Evolutionary conservation across 73 alveolate species (phyloP).

Genomic region (Paramecium tetraurelia): DNA sequence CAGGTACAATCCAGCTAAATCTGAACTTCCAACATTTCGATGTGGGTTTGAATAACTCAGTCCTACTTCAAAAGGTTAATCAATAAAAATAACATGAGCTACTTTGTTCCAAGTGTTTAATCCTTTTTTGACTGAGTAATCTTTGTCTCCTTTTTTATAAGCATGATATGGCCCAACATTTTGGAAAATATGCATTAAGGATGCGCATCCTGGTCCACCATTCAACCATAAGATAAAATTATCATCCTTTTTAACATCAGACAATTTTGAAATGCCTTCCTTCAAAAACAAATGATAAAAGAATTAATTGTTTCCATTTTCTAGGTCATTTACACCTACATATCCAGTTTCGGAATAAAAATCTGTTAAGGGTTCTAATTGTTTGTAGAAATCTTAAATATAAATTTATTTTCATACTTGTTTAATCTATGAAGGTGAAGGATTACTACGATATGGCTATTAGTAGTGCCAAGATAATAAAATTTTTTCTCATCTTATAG

Average conservation of each 20-base stretch:
- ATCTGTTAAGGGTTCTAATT: neutral
- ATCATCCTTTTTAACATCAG: neutral
- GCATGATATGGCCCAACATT: conserved; percentile 14
- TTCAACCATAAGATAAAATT: neutral
- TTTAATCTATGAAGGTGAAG: neutral
- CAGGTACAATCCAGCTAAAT: neutral
- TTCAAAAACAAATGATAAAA: conserved; percentile 14
- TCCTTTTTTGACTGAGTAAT: neutral
- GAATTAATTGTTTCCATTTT: neutral
- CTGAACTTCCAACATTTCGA: neutral
- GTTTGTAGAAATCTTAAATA: neutral
- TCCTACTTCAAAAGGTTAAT: conserved; percentile 50
- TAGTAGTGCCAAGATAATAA: neutral
- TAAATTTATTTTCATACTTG: neutral
- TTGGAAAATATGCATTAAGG: neutral
- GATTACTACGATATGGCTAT: neutral
- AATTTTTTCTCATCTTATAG: neutral
- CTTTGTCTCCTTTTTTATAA: neutral
- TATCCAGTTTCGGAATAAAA: conserved; percentile 38
- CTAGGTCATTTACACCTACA: neutral
- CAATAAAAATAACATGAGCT: conserved; percentile 42
- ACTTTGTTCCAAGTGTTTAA: conserved; percentile 26
- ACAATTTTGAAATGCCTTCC: neutral
- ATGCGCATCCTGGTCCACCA: conserved; percentile 47
- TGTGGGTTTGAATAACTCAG: neutral